Conservation (phyloP, 768 basidiomycete species). For the Termitomyces sp. region DNA sequence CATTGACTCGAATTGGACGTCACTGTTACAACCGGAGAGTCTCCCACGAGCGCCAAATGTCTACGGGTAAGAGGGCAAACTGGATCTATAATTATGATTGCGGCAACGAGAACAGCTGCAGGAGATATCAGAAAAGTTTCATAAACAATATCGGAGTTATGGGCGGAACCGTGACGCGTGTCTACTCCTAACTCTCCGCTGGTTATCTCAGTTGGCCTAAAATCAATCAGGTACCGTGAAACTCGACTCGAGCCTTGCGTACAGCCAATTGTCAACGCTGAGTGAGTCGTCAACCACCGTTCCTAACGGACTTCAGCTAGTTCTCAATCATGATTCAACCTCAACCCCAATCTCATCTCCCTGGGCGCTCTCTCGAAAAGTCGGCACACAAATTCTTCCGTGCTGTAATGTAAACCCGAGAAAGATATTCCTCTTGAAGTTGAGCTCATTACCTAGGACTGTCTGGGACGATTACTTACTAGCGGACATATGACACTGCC, state of each 20-base stretch:
- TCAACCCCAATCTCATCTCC: not conserved
- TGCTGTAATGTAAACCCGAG: not conserved
- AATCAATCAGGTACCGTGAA: constrained; percentile 13
- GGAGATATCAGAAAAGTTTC: constrained; percentile 33
- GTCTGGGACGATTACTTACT: not conserved
- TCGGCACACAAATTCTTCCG: not conserved
- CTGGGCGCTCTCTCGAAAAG: not conserved
- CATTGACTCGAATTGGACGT: constrained; percentile 39
- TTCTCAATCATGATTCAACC: not conserved
- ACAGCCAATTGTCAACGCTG: constrained; percentile 18
- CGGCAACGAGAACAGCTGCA: constrained; percentile 34
- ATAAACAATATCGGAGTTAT: no score
- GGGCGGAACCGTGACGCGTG: no score
- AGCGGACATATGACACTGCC: not conserved
- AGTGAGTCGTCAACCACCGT: not conserved
- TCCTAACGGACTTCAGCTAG: not conserved
- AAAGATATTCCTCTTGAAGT: not conserved
- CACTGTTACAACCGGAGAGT: constrained; percentile 19
- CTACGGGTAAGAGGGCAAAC: constrained; percentile 26
- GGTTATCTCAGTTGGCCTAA: constrained; percentile 21
- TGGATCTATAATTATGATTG: constrained; percentile 35
- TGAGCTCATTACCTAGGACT: not conserved
- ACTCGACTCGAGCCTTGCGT: constrained; percentile 8
- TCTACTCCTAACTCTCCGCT: constrained; percentile 32
- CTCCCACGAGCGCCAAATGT: constrained; percentile 24